Evolutionary conservation across 106 monocot species (phyloP), one percentile per base, ranked within the genome.

Genomic region (Dactylorhiza incarnata): DNA sequence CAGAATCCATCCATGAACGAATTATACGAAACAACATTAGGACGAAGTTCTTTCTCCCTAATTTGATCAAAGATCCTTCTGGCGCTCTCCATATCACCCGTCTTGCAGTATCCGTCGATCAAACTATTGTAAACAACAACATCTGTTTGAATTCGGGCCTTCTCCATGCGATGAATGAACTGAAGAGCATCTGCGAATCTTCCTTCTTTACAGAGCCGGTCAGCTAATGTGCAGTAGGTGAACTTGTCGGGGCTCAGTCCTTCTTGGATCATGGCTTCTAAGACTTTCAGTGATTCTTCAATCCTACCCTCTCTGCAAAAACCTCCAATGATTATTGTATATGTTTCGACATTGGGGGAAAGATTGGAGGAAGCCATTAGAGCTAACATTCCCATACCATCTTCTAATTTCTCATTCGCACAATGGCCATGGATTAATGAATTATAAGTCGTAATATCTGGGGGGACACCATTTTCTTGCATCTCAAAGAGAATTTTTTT

Each of bases 1-100:
- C 80, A 80, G 56, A 56, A 84, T 25, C 80, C 84, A 74, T 58
- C 29, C 14, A 80, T 77, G 58, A 84, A 80, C 47, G 76, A 71
- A 19, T 74, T 84, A 47, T 76, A 73, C 14, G 71, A n/a, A 48
- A 75, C 20, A 49, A 76, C 53, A 69, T 72, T 73, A 23, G 47
- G 73, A 46, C 49, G 29, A 19, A 80, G 48, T 20, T 76, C 73
- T 20, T 68, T 84, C 13, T 58, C 47, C 13, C 17, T 76, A 9
- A 80, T 73, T 26, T 80, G 77, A 22, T 24, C 16, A 56, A 80
- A 80, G 29, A 80, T 54, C 54, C 75, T 48, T 63, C 25, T 48
- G 43, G 77, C 80, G 23, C 72, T 58, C 13, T 80, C 77, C 73
- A 80, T 73, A 44, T 72, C 47, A 5, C 84, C 80, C 72, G 53